Evolutionary conservation across 257 asterid genomes (phyloP), one percentile per base, ranked within the genome.

Genomic region (Salvia miltiorrhiza): DNA sequence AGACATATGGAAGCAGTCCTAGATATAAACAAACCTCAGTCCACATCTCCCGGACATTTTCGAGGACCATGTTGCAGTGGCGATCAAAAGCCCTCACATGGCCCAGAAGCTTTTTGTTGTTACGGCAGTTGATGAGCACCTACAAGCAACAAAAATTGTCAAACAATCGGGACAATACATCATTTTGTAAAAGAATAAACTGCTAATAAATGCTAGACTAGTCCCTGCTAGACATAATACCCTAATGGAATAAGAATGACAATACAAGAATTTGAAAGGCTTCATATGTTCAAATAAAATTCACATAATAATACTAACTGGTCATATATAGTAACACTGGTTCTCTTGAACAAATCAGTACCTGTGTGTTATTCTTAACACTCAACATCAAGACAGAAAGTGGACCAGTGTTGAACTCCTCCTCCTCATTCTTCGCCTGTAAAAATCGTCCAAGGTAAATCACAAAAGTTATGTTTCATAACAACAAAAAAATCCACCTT

Each of bases 381-480:
- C 89, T 86, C 86, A 86, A 77, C 86, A 84, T 84, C 73, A 86
- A 76, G 40, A 92, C 83, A 71, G 97, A 90, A 30, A 92, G 95
- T 19, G 98, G 98, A 43, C 98, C 98, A 1, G 98, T 92, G 83
- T 86, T 92, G 83, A 90, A 92, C 73, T 92, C 96, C 80, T 92
- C 98, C 41, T 92, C 98, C 83, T 92, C 98, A 44, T 83, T 87
- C 81, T 85, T 87, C 4, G 6, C 77, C 88, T 87, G 87, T 39
- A 41, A 62, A 67, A 16, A 79, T 49, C 32, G 68, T 45, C 12
- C 30, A 59, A 69, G 0, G 66, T 74, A 20, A 75, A 57, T 52
- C n/a, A 59, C 28, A 20, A 4, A 53, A 7, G 54, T 53, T 30
- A 11, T 4, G 32, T 6, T 23, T 62, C 13, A 55, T 28, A 57